Percentiles rank a stretch among this genome's conserved stretches.
Conservation (phyloP, 2,329 filamentous ascomycete species). For the Ilyonectria destructans region DNA sequence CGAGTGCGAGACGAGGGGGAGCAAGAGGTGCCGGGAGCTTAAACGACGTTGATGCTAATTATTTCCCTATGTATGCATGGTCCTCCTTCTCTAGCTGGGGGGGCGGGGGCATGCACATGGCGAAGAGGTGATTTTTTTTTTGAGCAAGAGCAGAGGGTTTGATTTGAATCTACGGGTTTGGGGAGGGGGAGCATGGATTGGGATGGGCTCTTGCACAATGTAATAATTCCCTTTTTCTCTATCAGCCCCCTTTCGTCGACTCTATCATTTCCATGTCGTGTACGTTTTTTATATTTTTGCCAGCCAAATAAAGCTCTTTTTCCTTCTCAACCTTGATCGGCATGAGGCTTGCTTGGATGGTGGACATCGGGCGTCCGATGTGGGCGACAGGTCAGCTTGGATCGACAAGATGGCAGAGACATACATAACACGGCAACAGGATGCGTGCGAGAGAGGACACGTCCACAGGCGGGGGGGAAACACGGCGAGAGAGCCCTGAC, state of each 20-base stretch:
- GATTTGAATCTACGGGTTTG: conserved; percentile 49
- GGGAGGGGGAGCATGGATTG: conserved; percentile 44
- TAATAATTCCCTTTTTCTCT: conserved; percentile 64
- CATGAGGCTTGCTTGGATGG: background rate
- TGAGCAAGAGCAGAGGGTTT: conserved; percentile 45
- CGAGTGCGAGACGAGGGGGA: conserved; percentile 40
- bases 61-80: conserved; percentile 39
- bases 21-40: conserved; percentile 38
- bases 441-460: background rate
- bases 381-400: background rate
- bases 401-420: background rate
- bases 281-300: conserved; percentile 39
- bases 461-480: background rate
- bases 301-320: conserved; percentile 44
- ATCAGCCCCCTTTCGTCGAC: conserved; percentile 51
- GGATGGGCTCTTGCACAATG: conserved; percentile 59
- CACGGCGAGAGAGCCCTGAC: background rate
- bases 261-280: conserved; percentile 46
- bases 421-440: background rate
- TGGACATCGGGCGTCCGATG: background rate
- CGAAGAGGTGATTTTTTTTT: conserved; percentile 37
- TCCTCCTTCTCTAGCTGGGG: conserved; percentile 32
- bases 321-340: conserved; percentile 4
- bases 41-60: conserved; percentile 46
- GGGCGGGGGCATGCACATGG: conserved; percentile 35